phyloP scores from a whole-genome alignment of 2,329 filamentous ascomycete genomes.

The Orbilia quercus region DNA sequence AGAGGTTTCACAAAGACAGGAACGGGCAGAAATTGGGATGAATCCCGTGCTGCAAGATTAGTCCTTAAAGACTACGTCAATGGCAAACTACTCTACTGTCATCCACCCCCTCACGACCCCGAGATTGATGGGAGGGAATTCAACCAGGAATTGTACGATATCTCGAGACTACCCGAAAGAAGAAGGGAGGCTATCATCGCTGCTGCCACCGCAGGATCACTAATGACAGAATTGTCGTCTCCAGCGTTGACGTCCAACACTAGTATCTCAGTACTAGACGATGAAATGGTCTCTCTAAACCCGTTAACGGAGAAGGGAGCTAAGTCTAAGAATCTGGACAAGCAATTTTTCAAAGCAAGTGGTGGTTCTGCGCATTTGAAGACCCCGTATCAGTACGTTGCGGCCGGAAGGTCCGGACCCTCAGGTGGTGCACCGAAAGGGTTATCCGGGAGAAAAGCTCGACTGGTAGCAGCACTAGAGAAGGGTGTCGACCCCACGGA shows the following conservation, averaged over 20 bases:
- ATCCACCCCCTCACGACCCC: conserved; percentile 79
- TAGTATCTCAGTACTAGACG: conserved; percentile 51
- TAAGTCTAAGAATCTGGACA: conserved; percentile 83
- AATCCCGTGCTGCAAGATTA: conserved; percentile 87
- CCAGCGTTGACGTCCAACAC: conserved; percentile 18
- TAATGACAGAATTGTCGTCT: conserved; percentile 29
- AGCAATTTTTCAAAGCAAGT: conserved; percentile 82
- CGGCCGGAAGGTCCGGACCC: conserved; percentile 76
- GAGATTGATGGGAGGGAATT: conserved; percentile 78
- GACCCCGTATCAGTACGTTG: conserved; percentile 91
- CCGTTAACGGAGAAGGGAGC: conserved; percentile 68
- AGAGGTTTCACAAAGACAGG: conserved; percentile 91
- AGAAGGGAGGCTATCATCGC: conserved; percentile 66
- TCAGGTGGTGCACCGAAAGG: conserved; percentile 68
- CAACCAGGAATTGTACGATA: conserved; percentile 89
- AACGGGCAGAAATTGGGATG: conserved; percentile 83
- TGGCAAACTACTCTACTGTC: conserved; percentile 91
- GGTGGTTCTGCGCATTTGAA: conserved; percentile 74
- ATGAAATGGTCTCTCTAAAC: conserved; percentile 58
- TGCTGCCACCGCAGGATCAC: conserved; percentile 27
- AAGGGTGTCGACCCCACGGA: conserved; percentile 86
- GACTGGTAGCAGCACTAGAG: conserved; percentile 82
- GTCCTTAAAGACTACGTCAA: conserved; percentile 97
- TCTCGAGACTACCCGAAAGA: conserved; percentile 82
- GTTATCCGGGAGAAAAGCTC: conserved; percentile 83